phyloP scores from a whole-genome alignment of 139 green algal species.

The Diplosphaera chodatii region DNA sequence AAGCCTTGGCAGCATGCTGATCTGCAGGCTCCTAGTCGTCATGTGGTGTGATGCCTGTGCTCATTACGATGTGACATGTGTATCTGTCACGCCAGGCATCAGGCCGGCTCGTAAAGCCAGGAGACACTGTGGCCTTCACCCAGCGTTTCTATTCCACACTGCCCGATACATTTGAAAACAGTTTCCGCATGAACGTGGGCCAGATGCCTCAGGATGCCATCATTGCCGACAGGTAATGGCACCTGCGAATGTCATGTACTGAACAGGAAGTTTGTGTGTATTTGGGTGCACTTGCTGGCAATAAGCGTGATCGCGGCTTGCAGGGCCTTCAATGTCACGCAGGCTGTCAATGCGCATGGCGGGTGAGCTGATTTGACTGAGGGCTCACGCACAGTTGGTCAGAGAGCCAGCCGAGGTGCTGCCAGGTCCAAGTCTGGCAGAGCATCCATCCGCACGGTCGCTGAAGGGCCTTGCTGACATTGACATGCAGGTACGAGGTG shows the following conservation, averaged over 20 bases:
- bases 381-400: background rate
- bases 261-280: no score
- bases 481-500: background rate
- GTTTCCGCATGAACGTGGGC: conserved; percentile 22
- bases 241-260: no score
- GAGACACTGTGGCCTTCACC: conserved; percentile 6
- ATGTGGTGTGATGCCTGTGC: no score
- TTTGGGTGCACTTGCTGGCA: no score
- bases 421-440: no score
- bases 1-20: no score
- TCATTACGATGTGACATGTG: no score
- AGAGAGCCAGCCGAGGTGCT: background rate
- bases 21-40: no score
- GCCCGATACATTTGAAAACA: conserved; percentile 25
- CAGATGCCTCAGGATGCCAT: conserved; percentile 24
- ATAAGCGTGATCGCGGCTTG: no score
- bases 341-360: conserved; percentile 12
- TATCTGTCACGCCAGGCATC: background rate
- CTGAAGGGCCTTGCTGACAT: no score
- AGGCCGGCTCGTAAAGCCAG: background rate
- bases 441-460: no score
- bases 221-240: conserved; percentile 14
- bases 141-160: conserved; percentile 30
- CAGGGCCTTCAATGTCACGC: conserved; percentile 12
- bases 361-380: conserved; percentile 6